These are phyloP conservation scores for Thyridium curvatum DNA, from an alignment of 2,329 filamentous ascomycete species.

Conservation along the genomic window DNA sequence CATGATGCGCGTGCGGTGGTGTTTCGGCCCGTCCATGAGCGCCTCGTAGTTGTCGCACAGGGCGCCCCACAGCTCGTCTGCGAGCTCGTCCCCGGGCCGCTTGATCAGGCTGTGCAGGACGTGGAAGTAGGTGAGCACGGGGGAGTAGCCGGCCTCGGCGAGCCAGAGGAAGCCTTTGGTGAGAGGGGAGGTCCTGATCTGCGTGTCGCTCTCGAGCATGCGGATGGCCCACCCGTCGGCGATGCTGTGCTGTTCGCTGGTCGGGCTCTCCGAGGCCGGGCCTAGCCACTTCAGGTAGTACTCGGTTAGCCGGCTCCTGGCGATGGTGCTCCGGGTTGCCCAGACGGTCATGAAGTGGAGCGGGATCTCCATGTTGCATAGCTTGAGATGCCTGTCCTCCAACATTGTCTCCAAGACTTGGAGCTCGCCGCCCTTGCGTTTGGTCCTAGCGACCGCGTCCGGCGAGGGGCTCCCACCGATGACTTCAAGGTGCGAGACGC, in stretches of 20 bases:
- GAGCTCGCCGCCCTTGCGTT: constrained; percentile 20
- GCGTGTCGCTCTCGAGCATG: constrained; percentile 30
- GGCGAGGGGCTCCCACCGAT: constrained; percentile 18
- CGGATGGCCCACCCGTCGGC: constrained; percentile 22
- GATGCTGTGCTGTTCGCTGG: constrained; percentile 18
- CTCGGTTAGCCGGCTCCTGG: constrained; percentile 43
- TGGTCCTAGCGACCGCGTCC: constrained; percentile 15
- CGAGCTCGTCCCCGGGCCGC: constrained; percentile 13
- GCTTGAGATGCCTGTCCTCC: constrained; percentile 37
- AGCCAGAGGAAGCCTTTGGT: constrained; percentile 30
- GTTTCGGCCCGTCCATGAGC: constrained; percentile 1
- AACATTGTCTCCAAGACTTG: constrained; percentile 29
- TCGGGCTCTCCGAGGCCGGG: constrained; percentile 15
- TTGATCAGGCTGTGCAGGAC: constrained; percentile 25
- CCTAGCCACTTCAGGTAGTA: constrained; percentile 27
- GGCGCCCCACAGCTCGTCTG: constrained; percentile 22
- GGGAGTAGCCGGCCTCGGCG: constrained; percentile 24
- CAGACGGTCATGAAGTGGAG: constrained; percentile 34
- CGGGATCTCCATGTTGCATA: constrained; percentile 28
- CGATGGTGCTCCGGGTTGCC: constrained; percentile 32
- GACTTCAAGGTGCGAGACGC: constrained; percentile 25
- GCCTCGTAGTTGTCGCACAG: constrained; percentile 24
- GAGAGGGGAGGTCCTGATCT: constrained; percentile 19
- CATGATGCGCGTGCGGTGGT: constrained; percentile 1
- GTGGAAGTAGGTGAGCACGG: constrained; percentile 32